phyloP scores from a whole-genome alignment of 1,284 basidiomycete species.

The Flammula alnicola region DNA sequence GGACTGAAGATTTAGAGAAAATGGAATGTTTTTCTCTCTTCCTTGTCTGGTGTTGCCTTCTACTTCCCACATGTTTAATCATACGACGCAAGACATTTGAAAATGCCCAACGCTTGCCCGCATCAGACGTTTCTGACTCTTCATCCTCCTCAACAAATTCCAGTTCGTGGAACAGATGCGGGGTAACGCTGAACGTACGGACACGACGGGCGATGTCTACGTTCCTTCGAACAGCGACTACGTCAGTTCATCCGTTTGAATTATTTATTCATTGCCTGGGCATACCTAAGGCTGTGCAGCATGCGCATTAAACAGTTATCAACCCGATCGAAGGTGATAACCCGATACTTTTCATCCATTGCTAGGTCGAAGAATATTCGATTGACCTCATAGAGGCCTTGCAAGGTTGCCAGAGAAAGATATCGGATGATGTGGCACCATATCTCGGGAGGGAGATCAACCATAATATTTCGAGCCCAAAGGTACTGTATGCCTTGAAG shows the following conservation, averaged over 20 bases:
- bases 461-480: too few relatives aligned
- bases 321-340: constrained; percentile 10
- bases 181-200: constrained; percentile 5
- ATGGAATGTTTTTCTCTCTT: too few relatives aligned
- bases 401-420: constrained; percentile 22
- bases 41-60: too few relatives aligned
- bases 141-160: too few relatives aligned
- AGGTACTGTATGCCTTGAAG: too few relatives aligned
- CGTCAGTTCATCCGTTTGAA: background rate
- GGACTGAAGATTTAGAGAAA: too few relatives aligned
- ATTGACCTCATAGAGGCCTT: constrained; percentile 28
- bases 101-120: too few relatives aligned
- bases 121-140: too few relatives aligned
- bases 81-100: too few relatives aligned
- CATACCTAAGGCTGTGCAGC: background rate
- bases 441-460: constrained; percentile 29
- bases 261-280: background rate
- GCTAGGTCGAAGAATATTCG: constrained; percentile 30
- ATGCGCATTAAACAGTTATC: background rate
- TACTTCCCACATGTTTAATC: too few relatives aligned
- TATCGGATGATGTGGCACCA: constrained; percentile 32
- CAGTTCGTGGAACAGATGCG: background rate
- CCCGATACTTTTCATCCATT: constrained; percentile 30
- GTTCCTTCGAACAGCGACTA: background rate
- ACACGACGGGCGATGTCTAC: constrained; percentile 17